Base-by-base conservation (phyloP, 495 filamentous ascomycete species). In the Elasticomyces elasticus region DNA sequence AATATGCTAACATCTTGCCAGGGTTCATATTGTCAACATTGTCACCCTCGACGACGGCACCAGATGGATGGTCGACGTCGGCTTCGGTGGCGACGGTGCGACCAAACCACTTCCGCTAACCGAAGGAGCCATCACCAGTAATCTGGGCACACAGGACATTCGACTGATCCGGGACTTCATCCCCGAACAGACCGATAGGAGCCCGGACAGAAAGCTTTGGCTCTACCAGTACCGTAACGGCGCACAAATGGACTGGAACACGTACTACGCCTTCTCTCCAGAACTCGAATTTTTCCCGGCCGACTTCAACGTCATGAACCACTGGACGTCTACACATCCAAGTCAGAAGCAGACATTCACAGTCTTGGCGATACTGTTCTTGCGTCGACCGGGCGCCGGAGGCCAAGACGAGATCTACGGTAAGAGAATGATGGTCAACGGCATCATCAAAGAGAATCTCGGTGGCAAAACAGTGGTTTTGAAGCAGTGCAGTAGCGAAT, bases 11-110 rank as follows among this genome's bases (percentile, higher is more conserved):
- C 5, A 25, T 13, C 10, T 42, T 17, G 48, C 13, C 44, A 81
- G 81, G 79, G 71, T 67, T n/a, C 86, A 90, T 64, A 82, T 85
- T 63, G 73, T 83, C 25, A 85, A 81, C 63, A 75, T 90, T 31
- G 74, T 87, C 35, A 74, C 71, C 12, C 71, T 88, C 25, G 56
- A 59, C 7, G 66, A 65, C 15, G 19, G 57, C 7, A 71, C 70
- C 13, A 15, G 23, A 50, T 86, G 78, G 52, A 71, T 79, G 45
- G 68, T 88, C 4, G 86, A 90, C 54, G 81, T 86, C 15, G 84
- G 76, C 0, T 90, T 89, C 50, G 87, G 86, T 5, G 71, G 73
- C 23, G 75, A 82, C 60, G 81, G 80, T 5, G 72, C 77, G 0
- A 78, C 75, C 13, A 58, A 66, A 6, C 81, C 83, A 0, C 59